Evolutionary conservation across 2,329 filamentous ascomycete genomes (phyloP).

Genomic region (Periconia macrospinosa): DNA sequence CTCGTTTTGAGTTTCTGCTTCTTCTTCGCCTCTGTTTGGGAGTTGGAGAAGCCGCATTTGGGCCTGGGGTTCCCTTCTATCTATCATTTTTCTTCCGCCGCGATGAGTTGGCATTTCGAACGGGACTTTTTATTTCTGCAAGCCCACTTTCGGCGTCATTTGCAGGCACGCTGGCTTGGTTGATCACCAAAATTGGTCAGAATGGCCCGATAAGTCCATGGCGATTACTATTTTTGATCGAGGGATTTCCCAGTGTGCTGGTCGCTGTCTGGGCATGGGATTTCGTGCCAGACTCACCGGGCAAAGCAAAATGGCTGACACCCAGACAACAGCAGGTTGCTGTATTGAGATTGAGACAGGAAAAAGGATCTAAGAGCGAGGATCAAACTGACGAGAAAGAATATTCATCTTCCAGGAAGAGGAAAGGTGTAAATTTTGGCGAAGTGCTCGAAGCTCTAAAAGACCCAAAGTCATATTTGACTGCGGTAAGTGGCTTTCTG

Average conservation of each 20-base stretch:
- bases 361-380: conserved; percentile 43
- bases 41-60: conserved; percentile 63
- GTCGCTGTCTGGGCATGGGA: conserved; percentile 74
- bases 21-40: conserved; percentile 63
- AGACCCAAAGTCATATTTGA: conserved; percentile 74
- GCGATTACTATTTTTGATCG: conserved; percentile 81
- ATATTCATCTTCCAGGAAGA: conserved; percentile 8
- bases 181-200: conserved; percentile 70
- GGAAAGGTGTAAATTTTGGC: conserved; percentile 51
- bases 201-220: conserved; percentile 73
- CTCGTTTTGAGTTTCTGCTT: conserved; percentile 57
- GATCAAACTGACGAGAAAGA: conserved; percentile 25
- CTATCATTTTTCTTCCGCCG: conserved; percentile 65
- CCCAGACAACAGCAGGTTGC: conserved; percentile 64
- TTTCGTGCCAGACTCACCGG: conserved; percentile 74
- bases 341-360: conserved; percentile 64
- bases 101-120: conserved; percentile 79
- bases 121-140: conserved; percentile 82
- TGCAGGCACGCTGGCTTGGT: conserved; percentile 77
- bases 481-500: conserved; percentile 53
- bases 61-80: conserved; percentile 66
- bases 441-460: conserved; percentile 62
- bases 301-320: conserved; percentile 47
- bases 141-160: conserved; percentile 66
- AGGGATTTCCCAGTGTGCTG: conserved; percentile 81